These are phyloP conservation scores for Mycena sanguinolenta DNA, from an alignment of 768 basidiomycete genomes.

Conservation along the genomic window DNA sequence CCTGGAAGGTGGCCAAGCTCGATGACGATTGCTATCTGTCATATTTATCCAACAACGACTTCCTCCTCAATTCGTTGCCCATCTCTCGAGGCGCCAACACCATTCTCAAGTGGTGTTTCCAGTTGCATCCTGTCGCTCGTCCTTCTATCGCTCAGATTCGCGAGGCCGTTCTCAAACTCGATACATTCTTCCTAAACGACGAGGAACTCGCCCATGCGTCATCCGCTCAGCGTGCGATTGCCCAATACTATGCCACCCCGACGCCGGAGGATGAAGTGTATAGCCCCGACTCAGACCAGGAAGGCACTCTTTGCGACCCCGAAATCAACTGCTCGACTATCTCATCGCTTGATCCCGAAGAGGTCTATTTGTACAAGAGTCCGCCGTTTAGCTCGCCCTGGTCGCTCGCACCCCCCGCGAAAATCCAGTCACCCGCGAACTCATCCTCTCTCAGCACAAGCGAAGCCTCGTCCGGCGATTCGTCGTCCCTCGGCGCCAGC, in stretches of 20 bases:
- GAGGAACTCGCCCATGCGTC: constrained; percentile 55
- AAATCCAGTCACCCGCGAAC: constrained; percentile 24
- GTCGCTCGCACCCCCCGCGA: constrained; percentile 36
- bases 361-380: constrained; percentile 53
- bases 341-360: constrained; percentile 48
- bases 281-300: constrained; percentile 23
- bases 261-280: constrained; percentile 10
- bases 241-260: constrained; percentile 37
- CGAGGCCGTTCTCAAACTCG: constrained; percentile 63
- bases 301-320: constrained; percentile 12
- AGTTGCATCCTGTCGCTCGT: constrained; percentile 71
- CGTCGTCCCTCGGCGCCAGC: constrained; percentile 13
- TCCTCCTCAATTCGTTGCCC: constrained; percentile 76
- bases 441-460: constrained; percentile 36
- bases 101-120: constrained; percentile 81
- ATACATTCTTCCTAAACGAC: constrained; percentile 72
- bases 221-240: constrained; percentile 35
- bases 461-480: neutral
- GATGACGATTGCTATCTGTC: constrained; percentile 77
- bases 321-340: constrained; percentile 32
- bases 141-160: constrained; percentile 76
- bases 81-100: constrained; percentile 76
- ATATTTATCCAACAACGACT: constrained; percentile 73
- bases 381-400: constrained; percentile 45
- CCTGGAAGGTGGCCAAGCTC: constrained; percentile 80